Evolutionary conservation across 345 rosid genomes (phyloP).

Genomic region (Linum usitatissimum): DNA sequence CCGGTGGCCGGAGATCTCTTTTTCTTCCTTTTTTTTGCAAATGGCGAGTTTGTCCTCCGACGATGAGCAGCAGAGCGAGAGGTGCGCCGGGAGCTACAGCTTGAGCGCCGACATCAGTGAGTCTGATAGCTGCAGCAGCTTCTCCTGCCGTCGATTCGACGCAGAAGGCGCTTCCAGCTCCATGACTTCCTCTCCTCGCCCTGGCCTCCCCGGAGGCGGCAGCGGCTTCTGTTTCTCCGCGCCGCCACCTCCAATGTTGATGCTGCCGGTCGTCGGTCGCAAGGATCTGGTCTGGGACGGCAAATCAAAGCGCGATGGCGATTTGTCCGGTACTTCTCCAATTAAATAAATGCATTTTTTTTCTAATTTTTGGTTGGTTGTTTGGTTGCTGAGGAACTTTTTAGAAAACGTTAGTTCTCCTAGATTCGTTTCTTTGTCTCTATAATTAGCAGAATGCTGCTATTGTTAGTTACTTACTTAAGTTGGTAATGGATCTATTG

Average conservation of each 20-base stretch:
- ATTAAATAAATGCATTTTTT: no score
- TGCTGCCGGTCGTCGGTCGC: slow-evolving; percentile 58
- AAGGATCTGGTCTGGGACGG: slow-evolving; percentile 56
- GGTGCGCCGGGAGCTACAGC: slow-evolving; percentile 74
- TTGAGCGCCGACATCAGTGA: slow-evolving; percentile 94
- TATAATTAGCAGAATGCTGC: background rate
- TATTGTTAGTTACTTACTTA: background rate
- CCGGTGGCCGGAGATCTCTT: slow-evolving; percentile 17
- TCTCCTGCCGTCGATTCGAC: slow-evolving; percentile 56
- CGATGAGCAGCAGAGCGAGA: slow-evolving; percentile 54
- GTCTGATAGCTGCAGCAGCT: slow-evolving; percentile 86
- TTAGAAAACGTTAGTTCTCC: background rate
- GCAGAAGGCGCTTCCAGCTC: slow-evolving; percentile 56
- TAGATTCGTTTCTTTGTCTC: background rate
- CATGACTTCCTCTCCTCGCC: slow-evolving; percentile 52
- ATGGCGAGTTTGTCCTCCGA: slow-evolving; percentile 62
- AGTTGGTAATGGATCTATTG: slow-evolving; percentile 2
- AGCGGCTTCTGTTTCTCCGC: slow-evolving; percentile 30
- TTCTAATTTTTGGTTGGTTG: background rate
- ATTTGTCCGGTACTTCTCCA: slow-evolving; percentile 50
- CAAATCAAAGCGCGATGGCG: slow-evolving; percentile 44
- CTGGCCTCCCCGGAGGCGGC: slow-evolving; percentile 2
- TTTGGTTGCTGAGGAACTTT: background rate
- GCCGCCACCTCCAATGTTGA: slow-evolving; percentile 25
- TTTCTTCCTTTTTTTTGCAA: background rate